Evolutionary conservation across 768 basidiomycete species (phyloP), one percentile per base, ranked within the genome.

Genomic region (Mycena indigotica): DNA sequence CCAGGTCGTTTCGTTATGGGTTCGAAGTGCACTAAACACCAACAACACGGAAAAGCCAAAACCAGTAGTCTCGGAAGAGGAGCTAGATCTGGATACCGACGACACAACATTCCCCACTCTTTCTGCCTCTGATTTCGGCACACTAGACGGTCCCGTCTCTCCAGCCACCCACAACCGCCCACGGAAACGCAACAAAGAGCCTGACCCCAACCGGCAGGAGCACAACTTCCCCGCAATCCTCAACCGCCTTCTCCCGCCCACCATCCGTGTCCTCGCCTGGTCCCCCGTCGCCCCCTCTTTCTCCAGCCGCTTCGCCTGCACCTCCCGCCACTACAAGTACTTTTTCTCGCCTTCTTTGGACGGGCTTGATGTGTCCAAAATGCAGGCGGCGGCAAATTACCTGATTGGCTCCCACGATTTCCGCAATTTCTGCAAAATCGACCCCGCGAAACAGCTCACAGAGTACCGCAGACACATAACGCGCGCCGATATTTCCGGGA

Each of bases 271-370:
- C 35, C 80, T 94, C 50, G 95, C 94, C 6, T 99, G 96, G 95
- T 93, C 96, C 8, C 93, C 95, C 19, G 88, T 98, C 26, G 71
- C 83, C 2, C 71, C 81, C 6, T 69, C 70, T 29, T 98, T 98
- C 72, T 94, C 95, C 21, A 89, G 95, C 6, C 87, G 97, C 3
- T 95, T 89, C 74, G 88, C 86, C 13, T 98, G 96, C 75, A 78
- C 74, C 52, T 86, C 84, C 66, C 80, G 97, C 32, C 96, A 99
- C 70, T 98, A 99, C 85, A 98, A 96, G 69, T 99, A 98, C 74
- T 96, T 98, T 72, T 98, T 99, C 78, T 82, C 85, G 29, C 25
- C 46, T 6, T 48, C 46, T 10, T 72, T 84, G 0, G 73, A 78
- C 28, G 73, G 73, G 28, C 84, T 98, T 53, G 84, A 95, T 72